Percentiles rank a stretch among this genome's conserved stretches.
These are phyloP conservation scores for Viola pubescens DNA, from an alignment of 441 rosid species.

Conservation along the genomic window DNA sequence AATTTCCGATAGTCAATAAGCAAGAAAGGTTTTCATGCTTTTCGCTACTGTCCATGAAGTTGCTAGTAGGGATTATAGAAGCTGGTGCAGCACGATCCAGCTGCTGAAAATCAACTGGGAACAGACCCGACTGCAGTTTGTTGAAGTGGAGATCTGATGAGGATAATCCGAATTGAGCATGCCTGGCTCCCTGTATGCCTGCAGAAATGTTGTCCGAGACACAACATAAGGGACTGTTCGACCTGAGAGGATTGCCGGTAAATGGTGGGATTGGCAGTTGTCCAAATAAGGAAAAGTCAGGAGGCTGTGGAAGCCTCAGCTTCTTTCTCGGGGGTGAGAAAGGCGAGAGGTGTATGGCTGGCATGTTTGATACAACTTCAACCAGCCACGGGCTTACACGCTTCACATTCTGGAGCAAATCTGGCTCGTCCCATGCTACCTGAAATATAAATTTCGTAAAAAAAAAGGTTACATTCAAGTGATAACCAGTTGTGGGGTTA, in stretches of 20 bases:
- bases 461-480: conserved; percentile 5
- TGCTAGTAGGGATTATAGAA: conserved; percentile 25
- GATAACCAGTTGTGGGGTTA: neutral
- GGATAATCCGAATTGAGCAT: conserved; percentile 68
- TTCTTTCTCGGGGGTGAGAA: conserved; percentile 84
- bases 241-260: conserved; percentile 45
- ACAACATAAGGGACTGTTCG: conserved; percentile 55
- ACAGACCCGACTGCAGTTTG: conserved; percentile 43
- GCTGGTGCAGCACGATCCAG: conserved; percentile 22
- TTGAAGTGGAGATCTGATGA: conserved; percentile 60
- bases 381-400: conserved; percentile 92
- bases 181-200: conserved; percentile 99
- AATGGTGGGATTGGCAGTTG: conserved; percentile 59
- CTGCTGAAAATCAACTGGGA: conserved; percentile 37
- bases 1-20: conserved; percentile 48
- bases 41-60: conserved; percentile 22
- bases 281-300: conserved; percentile 45
- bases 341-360: conserved; percentile 54
- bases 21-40: conserved; percentile 46
- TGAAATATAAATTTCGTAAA: conserved; percentile 21
- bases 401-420: conserved; percentile 87
- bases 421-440: conserved; percentile 99
- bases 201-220: conserved; percentile 79
- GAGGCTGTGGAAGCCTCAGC: conserved; percentile 58
- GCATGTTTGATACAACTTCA: conserved; percentile 74